Conservation (phyloP, 345 rosid genomes). For the Populus tremula region DNA sequence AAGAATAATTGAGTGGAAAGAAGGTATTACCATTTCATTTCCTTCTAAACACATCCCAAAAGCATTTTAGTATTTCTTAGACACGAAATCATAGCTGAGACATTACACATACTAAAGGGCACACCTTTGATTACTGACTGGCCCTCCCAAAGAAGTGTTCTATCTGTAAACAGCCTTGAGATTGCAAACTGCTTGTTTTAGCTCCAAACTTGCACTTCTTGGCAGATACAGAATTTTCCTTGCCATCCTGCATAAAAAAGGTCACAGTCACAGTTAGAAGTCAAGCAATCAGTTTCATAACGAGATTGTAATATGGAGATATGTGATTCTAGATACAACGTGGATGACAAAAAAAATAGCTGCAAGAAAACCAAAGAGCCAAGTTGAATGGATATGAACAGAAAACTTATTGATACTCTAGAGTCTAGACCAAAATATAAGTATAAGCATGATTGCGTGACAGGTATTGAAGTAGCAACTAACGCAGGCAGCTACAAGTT, state of each 20-base stretch:
- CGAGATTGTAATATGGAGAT: background rate
- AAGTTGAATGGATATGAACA: background rate
- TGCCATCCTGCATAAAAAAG: constrained; percentile 42
- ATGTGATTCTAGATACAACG: background rate
- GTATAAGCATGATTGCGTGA: background rate
- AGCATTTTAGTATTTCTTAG: background rate
- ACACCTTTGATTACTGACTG: constrained; percentile 29
- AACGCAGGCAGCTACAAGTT: background rate
- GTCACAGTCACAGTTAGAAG: background rate
- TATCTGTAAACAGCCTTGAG: constrained; percentile 72
- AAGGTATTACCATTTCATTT: background rate
- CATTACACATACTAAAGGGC: background rate
- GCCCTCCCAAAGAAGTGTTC: constrained; percentile 83
- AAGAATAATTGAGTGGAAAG: background rate
- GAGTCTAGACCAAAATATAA: background rate
- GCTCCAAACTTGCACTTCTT: constrained; percentile 61
- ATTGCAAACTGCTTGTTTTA: constrained; percentile 43
- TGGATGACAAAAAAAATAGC: background rate
- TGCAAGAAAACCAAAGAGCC: background rate
- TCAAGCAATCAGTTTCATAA: background rate
- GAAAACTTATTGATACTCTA: background rate
- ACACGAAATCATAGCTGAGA: background rate
- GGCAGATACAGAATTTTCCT: constrained; percentile 36
- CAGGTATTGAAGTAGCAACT: background rate
- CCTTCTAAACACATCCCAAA: background rate